Evolutionary conservation across 768 basidiomycete species (phyloP).

Genomic region (Leccinum ochraceum): DNA sequence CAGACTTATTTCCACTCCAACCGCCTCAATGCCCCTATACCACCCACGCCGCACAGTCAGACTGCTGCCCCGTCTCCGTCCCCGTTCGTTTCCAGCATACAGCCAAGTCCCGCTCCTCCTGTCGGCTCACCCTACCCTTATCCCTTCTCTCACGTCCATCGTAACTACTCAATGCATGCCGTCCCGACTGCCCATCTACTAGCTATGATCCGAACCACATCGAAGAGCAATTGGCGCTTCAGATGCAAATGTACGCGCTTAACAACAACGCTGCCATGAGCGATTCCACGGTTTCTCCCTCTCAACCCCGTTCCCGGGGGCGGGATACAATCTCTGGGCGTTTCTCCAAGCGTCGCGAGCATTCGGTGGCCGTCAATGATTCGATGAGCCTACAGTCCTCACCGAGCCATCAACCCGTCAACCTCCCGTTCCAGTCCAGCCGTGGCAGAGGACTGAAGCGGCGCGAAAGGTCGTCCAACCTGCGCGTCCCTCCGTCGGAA

Average conservation of each 20-base stretch:
- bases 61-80: slow-evolving; percentile 75
- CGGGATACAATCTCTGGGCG: slow-evolving; percentile 72
- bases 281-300: slow-evolving; percentile 78
- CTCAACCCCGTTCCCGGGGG: slow-evolving; percentile 67
- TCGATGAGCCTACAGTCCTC: slow-evolving; percentile 58
- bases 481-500: slow-evolving; percentile 25
- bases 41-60: slow-evolving; percentile 76
- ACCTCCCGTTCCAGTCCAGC: slow-evolving; percentile 50
- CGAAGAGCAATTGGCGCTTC: slow-evolving; percentile 69
- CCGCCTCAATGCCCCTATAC: slow-evolving; percentile 74
- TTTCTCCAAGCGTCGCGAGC: slow-evolving; percentile 58
- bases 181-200: slow-evolving; percentile 42
- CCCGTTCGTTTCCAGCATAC: slow-evolving; percentile 56
- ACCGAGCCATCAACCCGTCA: slow-evolving; percentile 35
- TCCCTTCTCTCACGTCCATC: slow-evolving; percentile 48
- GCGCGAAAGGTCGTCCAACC: slow-evolving; percentile 40
- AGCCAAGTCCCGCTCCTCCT: slow-evolving; percentile 54
- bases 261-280: slow-evolving; percentile 64
- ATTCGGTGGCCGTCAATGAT: slow-evolving; percentile 44
- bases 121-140: slow-evolving; percentile 80
- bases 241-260: slow-evolving; percentile 79
- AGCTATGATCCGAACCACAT: slow-evolving; percentile 49
- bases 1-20: slow-evolving; percentile 58
- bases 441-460: slow-evolving; percentile 48
- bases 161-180: slow-evolving; percentile 33